Evolutionary conservation across 495 filamentous ascomycete species (phyloP).

Genomic region (Xylaria scruposa): DNA sequence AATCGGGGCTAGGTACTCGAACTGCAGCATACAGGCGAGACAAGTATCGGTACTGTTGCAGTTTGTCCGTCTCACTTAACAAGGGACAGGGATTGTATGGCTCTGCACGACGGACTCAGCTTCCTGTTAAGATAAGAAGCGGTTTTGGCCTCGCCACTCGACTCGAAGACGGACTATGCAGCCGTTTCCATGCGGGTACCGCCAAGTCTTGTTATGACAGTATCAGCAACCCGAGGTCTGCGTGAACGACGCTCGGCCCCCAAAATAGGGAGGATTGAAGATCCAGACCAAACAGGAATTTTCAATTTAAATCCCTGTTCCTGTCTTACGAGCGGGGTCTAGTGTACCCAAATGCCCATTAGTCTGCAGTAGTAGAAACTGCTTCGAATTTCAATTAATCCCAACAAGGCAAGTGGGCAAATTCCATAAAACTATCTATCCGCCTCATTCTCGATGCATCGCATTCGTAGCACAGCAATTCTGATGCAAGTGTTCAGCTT

Average conservation of each 20-base stretch:
- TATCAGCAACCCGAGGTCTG: conserved; percentile 8
- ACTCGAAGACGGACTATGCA: background rate
- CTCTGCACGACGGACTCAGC: conserved; percentile 13
- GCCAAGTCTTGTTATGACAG: conserved; percentile 8
- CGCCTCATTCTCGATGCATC: conserved; percentile 11
- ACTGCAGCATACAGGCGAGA: background rate
- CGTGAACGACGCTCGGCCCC: conserved; percentile 5
- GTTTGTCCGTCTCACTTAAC: conserved; percentile 11
- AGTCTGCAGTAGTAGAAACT: conserved; percentile 2
- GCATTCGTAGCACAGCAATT: background rate
- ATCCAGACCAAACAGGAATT: conserved; percentile 7
- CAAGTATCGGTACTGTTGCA: background rate
- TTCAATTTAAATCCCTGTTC: conserved; percentile 20
- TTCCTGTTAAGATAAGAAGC: conserved; percentile 21
- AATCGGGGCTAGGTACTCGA: conserved; percentile 6
- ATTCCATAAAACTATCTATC: background rate
- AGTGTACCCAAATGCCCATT: background rate
- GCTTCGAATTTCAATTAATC: background rate
- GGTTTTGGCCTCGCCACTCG: background rate
- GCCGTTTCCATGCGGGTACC: background rate
- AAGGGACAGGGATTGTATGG: background rate
- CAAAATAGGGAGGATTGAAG: background rate
- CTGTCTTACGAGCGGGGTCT: background rate
- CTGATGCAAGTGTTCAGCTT: background rate
- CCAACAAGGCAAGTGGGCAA: conserved; percentile 1